phyloP scores from a whole-genome alignment of 2,329 filamentous ascomycete species.

The Exserohilum rostratum region DNA sequence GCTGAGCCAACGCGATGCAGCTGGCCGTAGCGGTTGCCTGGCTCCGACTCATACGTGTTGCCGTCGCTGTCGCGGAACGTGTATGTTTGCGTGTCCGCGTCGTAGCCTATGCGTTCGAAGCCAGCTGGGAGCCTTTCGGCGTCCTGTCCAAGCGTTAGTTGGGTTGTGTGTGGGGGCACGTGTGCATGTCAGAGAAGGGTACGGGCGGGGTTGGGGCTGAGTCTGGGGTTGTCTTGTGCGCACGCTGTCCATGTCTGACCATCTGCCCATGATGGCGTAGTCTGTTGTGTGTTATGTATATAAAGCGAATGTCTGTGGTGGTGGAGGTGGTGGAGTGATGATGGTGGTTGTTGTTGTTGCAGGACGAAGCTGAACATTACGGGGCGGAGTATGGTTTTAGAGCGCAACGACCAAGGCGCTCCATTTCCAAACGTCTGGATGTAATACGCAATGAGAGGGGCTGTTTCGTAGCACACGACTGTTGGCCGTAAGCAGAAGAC shows the following conservation, averaged over 20 bases:
- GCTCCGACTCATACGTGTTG: constrained; percentile 58
- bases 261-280: constrained; percentile 32
- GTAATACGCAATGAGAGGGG: background rate
- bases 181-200: background rate
- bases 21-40: constrained; percentile 58
- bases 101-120: constrained; percentile 63
- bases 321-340: no score
- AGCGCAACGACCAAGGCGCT: no score
- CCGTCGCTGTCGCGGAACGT: constrained; percentile 59
- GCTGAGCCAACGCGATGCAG: constrained; percentile 38
- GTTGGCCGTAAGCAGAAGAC: background rate
- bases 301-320: no score
- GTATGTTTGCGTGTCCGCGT: constrained; percentile 61
- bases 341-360: no score
- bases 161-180: no score
- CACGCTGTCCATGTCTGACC: constrained; percentile 33
- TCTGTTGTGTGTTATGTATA: no score
- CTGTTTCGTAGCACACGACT: background rate
- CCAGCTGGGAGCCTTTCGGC: constrained; percentile 61
- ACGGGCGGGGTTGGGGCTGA: no score
- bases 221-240: background rate
- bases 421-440: no score
- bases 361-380: no score
- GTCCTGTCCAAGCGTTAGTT: constrained; percentile 42
- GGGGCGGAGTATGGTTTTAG: no score